Percentiles rank a stretch among this genome's conserved stretches.
Evolutionary conservation across 2,329 filamentous ascomycete species (phyloP).

Genomic region (Escovopsis sp.): DNA sequence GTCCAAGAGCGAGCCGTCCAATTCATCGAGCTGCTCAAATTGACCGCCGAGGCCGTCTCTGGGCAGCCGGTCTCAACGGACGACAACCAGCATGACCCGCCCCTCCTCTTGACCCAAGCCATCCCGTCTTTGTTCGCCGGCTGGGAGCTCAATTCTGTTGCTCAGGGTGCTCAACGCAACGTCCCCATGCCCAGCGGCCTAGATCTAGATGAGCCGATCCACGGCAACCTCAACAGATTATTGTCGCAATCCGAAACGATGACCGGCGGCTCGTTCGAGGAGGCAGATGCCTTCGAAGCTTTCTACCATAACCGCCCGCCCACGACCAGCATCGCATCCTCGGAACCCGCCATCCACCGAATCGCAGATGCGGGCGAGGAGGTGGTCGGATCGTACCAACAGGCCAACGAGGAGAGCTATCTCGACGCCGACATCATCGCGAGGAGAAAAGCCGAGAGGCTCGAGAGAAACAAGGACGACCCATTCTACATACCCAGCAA

Average conservation of each 20-base stretch:
- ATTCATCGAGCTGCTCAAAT: conserved; percentile 74
- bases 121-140: conserved; percentile 78
- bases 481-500: conserved; percentile 73
- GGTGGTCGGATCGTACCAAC: conserved; percentile 39
- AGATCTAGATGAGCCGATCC: conserved; percentile 70
- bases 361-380: conserved; percentile 37
- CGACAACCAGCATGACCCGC: conserved; percentile 46
- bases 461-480: conserved; percentile 77
- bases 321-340: conserved; percentile 34
- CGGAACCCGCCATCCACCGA: conserved; percentile 36
- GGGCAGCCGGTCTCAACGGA: conserved; percentile 45
- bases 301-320: conserved; percentile 47
- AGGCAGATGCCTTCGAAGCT: conserved; percentile 50
- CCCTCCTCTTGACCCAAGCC: conserved; percentile 74
- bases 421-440: conserved; percentile 60
- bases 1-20: conserved; percentile 92
- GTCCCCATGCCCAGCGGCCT: conserved; percentile 65
- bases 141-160: conserved; percentile 84
- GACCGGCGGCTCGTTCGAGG: conserved; percentile 31
- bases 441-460: conserved; percentile 57
- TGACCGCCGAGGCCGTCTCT: conserved; percentile 68
- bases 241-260: conserved; percentile 43
- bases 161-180: conserved; percentile 65
- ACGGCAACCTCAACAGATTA: conserved; percentile 53
- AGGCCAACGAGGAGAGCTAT: conserved; percentile 46